Conservation (phyloP, 2,329 filamentous ascomycete genomes). For the Tothia fuscella region DNA sequence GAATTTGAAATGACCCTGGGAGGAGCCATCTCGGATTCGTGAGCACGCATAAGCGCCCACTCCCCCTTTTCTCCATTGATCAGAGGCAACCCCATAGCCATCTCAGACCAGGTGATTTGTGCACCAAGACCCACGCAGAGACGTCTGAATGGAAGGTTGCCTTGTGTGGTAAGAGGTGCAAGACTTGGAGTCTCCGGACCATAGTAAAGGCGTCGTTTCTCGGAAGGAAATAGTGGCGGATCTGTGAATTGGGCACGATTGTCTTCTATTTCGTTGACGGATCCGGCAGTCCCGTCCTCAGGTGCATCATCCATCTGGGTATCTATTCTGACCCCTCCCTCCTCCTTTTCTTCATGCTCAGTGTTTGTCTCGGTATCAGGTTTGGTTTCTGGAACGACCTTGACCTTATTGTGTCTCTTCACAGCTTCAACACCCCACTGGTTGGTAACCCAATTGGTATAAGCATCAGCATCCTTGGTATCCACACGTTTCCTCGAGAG, state of each 20-base stretch:
- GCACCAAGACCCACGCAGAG: slow-evolving; percentile 82
- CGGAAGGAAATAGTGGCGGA: slow-evolving; percentile 75
- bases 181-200: slow-evolving; percentile 83
- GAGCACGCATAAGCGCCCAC: slow-evolving; percentile 90
- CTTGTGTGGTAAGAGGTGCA: slow-evolving; percentile 93
- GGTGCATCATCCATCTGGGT: slow-evolving; percentile 25
- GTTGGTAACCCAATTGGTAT: slow-evolving; percentile 64
- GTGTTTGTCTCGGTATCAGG: slow-evolving; percentile 23
- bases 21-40: slow-evolving; percentile 66
- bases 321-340: background rate
- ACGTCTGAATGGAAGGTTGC: slow-evolving; percentile 86
- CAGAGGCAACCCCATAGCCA: slow-evolving; percentile 86
- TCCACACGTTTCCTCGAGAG: slow-evolving; percentile 60
- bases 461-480: slow-evolving; percentile 63
- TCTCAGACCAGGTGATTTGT: slow-evolving; percentile 93
- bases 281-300: no score
- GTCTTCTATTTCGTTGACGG: slow-evolving; percentile 40
- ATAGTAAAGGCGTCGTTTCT: slow-evolving; percentile 91
- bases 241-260: slow-evolving; percentile 73
- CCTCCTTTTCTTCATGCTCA: slow-evolving; percentile 14
- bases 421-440: slow-evolving; percentile 30
- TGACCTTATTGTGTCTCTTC: slow-evolving; percentile 21
- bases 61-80: slow-evolving; percentile 83
- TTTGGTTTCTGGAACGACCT: slow-evolving; percentile 20
- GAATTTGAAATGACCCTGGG: slow-evolving; percentile 36